phyloP scores from a whole-genome alignment of 345 rosid species.

The Bruguiera sexangula region DNA sequence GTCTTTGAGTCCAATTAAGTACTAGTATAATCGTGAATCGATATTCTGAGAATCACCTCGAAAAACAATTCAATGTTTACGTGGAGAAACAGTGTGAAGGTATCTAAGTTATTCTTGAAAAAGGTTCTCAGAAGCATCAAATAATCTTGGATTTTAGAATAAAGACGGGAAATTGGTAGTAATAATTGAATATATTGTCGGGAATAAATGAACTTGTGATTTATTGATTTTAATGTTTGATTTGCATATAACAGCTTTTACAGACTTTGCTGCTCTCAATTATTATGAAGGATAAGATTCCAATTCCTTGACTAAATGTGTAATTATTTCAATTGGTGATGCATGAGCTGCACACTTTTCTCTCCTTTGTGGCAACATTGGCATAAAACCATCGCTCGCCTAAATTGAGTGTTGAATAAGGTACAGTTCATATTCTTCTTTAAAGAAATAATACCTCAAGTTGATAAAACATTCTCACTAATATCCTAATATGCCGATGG shows the following conservation, averaged over 20 bases:
- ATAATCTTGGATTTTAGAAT: too few species aligned
- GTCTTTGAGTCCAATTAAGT: too few species aligned
- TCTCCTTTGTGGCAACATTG: conserved; percentile 25
- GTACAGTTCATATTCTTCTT: conserved; percentile 31
- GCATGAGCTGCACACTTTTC: not conserved
- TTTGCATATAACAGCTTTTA: conserved; percentile 15
- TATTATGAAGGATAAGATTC: conserved; percentile 34
- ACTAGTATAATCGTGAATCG: too few species aligned
- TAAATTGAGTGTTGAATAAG: conserved; percentile 18
- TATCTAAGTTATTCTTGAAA: too few species aligned
- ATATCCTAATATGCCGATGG: too few species aligned
- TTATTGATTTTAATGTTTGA: not conserved
- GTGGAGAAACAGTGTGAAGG: too few species aligned
- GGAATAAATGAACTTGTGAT: conserved; percentile 15
- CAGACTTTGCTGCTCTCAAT: conserved; percentile 19
- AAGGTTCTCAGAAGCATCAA: too few species aligned
- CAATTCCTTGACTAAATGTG: conserved; percentile 13
- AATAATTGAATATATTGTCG: not conserved
- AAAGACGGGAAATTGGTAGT: not conserved
- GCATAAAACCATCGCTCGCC: conserved; percentile 12
- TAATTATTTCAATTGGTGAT: conserved; percentile 7
- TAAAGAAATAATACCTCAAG: conserved; percentile 22
- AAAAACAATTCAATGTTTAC: too few species aligned
- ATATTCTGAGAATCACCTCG: too few species aligned
- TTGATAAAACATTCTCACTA: conserved; percentile 31